A percentile compares a stretch with the other conserved stretches of the same genome.
phyloP scores from a whole-genome alignment of 2,329 filamentous ascomycete genomes.

The Acrocalymma vagum region DNA sequence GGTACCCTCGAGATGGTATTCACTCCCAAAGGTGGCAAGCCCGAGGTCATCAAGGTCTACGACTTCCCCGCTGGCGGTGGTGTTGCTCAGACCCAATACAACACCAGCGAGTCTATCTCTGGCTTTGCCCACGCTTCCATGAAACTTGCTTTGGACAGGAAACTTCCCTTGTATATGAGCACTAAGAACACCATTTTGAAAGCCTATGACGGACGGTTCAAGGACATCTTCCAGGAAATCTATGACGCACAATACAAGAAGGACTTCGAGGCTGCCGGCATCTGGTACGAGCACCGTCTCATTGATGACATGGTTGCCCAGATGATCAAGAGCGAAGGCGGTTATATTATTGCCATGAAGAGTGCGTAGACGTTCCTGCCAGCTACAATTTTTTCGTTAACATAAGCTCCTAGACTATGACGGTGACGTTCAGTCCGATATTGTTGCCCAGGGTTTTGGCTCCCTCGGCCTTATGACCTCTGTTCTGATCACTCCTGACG shows the following conservation, averaged over 20 bases:
- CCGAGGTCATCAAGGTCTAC: slow-evolving; percentile 88
- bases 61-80: slow-evolving; percentile 87
- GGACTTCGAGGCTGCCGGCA: slow-evolving; percentile 87
- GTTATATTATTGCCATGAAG: slow-evolving; percentile 98
- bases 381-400: slow-evolving; percentile 22
- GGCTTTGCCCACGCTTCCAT: slow-evolving; percentile 97
- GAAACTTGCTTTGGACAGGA: slow-evolving; percentile 90
- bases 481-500: slow-evolving; percentile 94
- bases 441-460: slow-evolving; percentile 97
- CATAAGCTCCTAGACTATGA: slow-evolving; percentile 83
- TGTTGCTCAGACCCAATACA: slow-evolving; percentile 96
- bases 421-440: slow-evolving; percentile 97
- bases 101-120: slow-evolving; percentile 93
- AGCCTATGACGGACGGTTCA: slow-evolving; percentile 98
- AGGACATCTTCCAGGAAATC: slow-evolving; percentile 99
- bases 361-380: slow-evolving; percentile 61
- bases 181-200: slow-evolving; percentile 99
- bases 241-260: slow-evolving; percentile 88
- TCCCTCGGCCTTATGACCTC: slow-evolving; percentile 99
- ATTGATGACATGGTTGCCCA: slow-evolving; percentile 99
- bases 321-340: slow-evolving; percentile 99
- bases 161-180: slow-evolving; percentile 97
- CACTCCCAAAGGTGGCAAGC: slow-evolving; percentile 81
- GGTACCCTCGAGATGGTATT: slow-evolving; percentile 95
- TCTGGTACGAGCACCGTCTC: slow-evolving; percentile 99